Evolutionary conservation across 1,284 basidiomycete species (phyloP), one percentile per base, ranked within the genome.

Genomic region (Pterulicium gracile): DNA sequence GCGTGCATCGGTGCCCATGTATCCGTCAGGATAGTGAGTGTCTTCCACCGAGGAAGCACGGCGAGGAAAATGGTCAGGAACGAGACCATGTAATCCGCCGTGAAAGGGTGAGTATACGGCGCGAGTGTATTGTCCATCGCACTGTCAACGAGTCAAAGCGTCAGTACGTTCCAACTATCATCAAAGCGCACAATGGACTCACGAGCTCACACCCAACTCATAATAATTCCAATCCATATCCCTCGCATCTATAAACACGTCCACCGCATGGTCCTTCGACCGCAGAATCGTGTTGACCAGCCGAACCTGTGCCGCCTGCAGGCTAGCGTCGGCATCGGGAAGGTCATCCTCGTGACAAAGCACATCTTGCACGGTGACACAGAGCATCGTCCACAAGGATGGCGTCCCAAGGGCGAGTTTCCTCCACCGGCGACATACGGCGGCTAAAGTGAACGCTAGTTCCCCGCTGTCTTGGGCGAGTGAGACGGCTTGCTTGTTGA

Each of bases 181-280:
- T 17, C 12, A n/a, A 46, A 44, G 27, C 3, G 45, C 48, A 44
- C 12, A 22, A 43, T n/a, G n/a, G 27, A 32, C 36, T 5, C 15
- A 39, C 36, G n/a, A 41, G 32, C 67, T 75, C 50, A 51, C 72
- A 73, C 67, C 67, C 27, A 63, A 58, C 53, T 76, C 70, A 3
- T 59, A 60, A 52, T 73, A 74, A 55, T 74, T 66, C 72, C 70
- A 75, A 27, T 70, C 64, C 3, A 64, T 63, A 56, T 78, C 75
- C 49, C 74, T 64, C 42, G 66, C 75, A 51, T 79, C 70, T 44
- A 79, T 69, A 35, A 72, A 63, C 48, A 78, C 70, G 47, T 74
- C 68, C n/a, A 77, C 54, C 0, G 73, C 66, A 50, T 64, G 64
- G 27, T 62, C 65, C n/a, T 64, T 58, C 5, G 72, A 76, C 24